Base-by-base conservation (phyloP, 495 filamentous ascomycete species). In the Talaromyces thailandensis region DNA sequence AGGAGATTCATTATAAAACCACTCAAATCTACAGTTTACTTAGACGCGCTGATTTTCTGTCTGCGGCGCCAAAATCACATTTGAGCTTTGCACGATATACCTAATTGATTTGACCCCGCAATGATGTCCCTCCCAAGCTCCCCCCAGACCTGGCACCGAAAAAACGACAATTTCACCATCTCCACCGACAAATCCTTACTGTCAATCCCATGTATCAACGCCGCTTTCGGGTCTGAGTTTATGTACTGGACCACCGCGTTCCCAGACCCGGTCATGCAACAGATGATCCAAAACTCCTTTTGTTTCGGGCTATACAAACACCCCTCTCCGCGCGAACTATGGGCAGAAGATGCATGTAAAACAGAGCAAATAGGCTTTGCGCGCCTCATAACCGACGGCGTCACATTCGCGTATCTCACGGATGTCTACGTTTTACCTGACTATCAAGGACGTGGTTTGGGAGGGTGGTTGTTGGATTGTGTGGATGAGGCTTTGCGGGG, bases 331-430 rank as follows among this genome's bases (percentile, higher is more conserved):
- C n/a, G n/a, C n/a, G n/a, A n/a, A n/a, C n/a, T n/a, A n/a, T n/a
- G n/a, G n/a, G n/a, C n/a, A n/a, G 40, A 45, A 45, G 3, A 45
- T 18, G 3, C 12, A 16, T n/a, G n/a, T 2, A 5, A 53, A 5
- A 21, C n/a, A 21, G 14, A 69, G 37, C 76, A 78, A 56, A 76
- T 90, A 40, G 88, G 86, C 6, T 73, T 90, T 21, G 86, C 81
- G 9, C 78, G 87, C 7, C 67, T 88, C 6, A 69, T 90, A 25
- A 91, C 87, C 0, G 88, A 90, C 65, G 69, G 81, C 63, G 76
- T 83, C 11, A 86, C 86, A 0, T 82, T 87, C 63, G 85, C 78
- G n/a, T 90, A 88, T 65, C 73, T 90, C 24, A 87, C 87, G 9
- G 88, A 90, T 61, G 82, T 91, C 24, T 91, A 84, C 63, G 72